These are phyloP conservation scores for Fusarium sp. DNA, from an alignment of 2,329 filamentous ascomycete genomes.

Conservation along the genomic window DNA sequence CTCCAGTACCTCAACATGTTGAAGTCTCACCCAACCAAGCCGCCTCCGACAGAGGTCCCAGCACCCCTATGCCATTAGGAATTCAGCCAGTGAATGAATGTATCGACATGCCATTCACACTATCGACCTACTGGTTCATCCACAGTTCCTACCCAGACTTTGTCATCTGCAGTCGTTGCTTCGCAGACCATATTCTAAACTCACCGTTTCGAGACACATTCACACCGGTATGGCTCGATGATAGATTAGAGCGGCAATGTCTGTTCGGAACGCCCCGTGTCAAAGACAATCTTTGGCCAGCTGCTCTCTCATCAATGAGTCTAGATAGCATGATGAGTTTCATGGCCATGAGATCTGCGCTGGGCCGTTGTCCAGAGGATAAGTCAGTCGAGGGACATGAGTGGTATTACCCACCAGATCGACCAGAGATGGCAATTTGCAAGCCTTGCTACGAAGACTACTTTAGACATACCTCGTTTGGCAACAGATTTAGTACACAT, in stretches of 20 bases:
- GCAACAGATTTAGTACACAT: background rate
- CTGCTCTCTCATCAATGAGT: background rate
- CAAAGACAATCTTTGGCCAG: background rate
- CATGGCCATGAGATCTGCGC: background rate
- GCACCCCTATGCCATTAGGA: background rate
- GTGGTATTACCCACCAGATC: background rate
- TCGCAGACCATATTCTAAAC: background rate
- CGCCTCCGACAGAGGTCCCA: background rate
- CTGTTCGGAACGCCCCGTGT: background rate
- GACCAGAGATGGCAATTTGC: background rate
- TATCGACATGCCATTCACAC: background rate
- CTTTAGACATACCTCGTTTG: background rate
- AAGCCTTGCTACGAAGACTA: background rate
- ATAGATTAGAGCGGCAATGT: background rate
- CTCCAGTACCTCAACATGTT: no score
- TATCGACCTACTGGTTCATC: background rate
- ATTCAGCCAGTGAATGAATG: background rate
- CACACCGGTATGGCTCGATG: background rate
- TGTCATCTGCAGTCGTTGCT: background rate
- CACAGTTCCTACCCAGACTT: background rate
- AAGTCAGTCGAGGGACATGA: background rate
- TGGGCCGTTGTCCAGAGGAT: background rate
- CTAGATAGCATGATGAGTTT: background rate
- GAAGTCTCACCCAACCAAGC: accelerated
- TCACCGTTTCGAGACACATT: background rate